A percentile compares a stretch with the other conserved stretches of the same genome.
Evolutionary conservation across 768 basidiomycete species (phyloP).

Genomic region (Suillus americanus): DNA sequence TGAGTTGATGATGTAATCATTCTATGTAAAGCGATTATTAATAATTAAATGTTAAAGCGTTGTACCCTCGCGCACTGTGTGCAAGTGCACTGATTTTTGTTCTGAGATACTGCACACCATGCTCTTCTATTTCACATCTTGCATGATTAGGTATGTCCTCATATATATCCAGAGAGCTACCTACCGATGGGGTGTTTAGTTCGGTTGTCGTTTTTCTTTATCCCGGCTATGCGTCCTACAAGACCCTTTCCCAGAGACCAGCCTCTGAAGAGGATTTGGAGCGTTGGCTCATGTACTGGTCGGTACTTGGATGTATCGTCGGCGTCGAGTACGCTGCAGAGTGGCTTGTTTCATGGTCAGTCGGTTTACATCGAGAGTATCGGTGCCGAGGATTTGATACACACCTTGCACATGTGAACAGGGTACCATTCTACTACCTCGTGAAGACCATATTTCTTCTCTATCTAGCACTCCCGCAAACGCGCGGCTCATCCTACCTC

Average conservation of each 20-base stretch:
- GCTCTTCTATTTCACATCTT: slow-evolving; percentile 43
- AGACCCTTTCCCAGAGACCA: slow-evolving; percentile 84
- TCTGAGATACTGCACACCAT: slow-evolving; percentile 21
- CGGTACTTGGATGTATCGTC: slow-evolving; percentile 80
- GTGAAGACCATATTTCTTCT: slow-evolving; percentile 84
- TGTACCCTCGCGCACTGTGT: background rate
- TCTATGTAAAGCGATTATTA: slow-evolving; percentile 8
- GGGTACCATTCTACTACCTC: slow-evolving; percentile 88
- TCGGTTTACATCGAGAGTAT: slow-evolving; percentile 12
- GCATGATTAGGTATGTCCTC: slow-evolving; percentile 37
- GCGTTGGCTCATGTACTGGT: slow-evolving; percentile 98
- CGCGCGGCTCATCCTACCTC: slow-evolving; percentile 82
- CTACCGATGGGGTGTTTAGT: slow-evolving; percentile 33
- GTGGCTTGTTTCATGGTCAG: slow-evolving; percentile 86
- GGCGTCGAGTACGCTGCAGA: slow-evolving; percentile 82
- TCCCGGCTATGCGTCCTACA: slow-evolving; percentile 96
- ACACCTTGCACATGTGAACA: background rate
- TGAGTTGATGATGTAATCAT: slow-evolving; percentile 21
- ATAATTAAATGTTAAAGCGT: background rate
- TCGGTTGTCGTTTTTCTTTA: slow-evolving; percentile 82
- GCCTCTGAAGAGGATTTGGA: slow-evolving; percentile 84
- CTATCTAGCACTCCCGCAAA: slow-evolving; percentile 89
- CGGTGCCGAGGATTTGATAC: background rate
- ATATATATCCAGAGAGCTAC: slow-evolving; percentile 29
- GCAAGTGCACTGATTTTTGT: slow-evolving; percentile 3